Conservation (phyloP, 31 red algal species). For the Odonthalia washingtoniensis region DNA sequence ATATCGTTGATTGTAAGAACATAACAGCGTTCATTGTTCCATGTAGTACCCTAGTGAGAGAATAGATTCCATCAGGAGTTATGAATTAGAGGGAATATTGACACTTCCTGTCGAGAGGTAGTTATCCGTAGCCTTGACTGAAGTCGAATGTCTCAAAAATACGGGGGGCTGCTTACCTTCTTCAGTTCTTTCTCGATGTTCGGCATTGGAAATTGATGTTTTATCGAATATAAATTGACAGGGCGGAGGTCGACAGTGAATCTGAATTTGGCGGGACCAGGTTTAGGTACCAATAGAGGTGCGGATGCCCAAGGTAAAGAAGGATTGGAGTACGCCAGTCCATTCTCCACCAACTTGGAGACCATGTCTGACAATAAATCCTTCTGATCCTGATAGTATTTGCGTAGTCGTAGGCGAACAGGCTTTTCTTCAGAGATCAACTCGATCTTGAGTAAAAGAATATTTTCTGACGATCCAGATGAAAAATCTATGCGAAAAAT, state of each 20-base stretch:
- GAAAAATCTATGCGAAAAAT: slow-evolving; percentile 7
- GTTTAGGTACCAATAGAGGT: slow-evolving; percentile 8
- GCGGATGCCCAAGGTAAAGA: slow-evolving; percentile 10
- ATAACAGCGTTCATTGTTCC: slow-evolving; percentile 27
- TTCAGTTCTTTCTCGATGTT: slow-evolving; percentile 19
- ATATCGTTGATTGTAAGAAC: slow-evolving; percentile 11
- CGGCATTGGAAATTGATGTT: slow-evolving; percentile 28
- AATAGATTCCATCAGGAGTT: background rate
- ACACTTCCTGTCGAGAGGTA: background rate
- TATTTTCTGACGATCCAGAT: background rate
- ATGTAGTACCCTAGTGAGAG: slow-evolving; percentile 14
- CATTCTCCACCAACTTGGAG: background rate
- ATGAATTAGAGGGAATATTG: slow-evolving; percentile 16
- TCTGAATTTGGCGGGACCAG: background rate
- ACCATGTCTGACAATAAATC: background rate
- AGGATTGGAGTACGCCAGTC: slow-evolving; percentile 21
- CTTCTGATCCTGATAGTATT: background rate
- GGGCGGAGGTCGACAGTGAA: slow-evolving; percentile 28
- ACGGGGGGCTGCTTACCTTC: background rate
- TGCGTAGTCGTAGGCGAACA: slow-evolving; percentile 6
- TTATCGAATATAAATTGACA: background rate
- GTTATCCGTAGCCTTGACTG: slow-evolving; percentile 7
- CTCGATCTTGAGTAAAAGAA: background rate
- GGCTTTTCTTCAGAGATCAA: background rate
- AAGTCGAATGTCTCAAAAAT: slow-evolving; percentile 4